Evolutionary conservation across 768 basidiomycete genomes (phyloP).

Genomic region (Suillus plorans): DNA sequence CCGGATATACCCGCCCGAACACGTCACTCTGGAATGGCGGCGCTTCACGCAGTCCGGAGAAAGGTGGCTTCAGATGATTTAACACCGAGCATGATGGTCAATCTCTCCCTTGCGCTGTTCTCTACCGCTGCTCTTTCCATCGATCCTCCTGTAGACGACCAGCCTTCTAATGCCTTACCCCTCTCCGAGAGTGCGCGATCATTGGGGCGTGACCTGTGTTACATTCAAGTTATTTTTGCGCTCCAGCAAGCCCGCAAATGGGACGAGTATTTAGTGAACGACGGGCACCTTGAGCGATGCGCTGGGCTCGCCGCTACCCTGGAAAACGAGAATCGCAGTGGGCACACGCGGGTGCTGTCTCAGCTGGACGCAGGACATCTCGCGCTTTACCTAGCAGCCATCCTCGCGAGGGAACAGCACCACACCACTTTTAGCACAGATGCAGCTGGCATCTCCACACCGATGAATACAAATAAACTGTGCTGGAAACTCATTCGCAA

Average conservation of each 20-base stretch:
- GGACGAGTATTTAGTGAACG: neutral
- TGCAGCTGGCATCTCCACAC: neutral
- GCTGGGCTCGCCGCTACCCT: neutral
- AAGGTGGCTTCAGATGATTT: neutral
- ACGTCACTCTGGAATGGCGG: neutral
- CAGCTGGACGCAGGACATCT: neutral
- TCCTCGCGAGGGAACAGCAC: neutral
- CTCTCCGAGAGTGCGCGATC: neutral
- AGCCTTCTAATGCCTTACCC: neutral
- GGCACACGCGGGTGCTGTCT: neutral
- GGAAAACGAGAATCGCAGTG: neutral
- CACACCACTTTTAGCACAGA: neutral
- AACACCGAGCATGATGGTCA: neutral
- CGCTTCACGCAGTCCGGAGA: neutral
- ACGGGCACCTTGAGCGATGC: neutral
- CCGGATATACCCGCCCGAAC: neutral
- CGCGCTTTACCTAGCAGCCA: neutral
- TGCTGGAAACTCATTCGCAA: neutral
- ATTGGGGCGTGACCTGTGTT: neutral
- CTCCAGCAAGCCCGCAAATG: neutral
- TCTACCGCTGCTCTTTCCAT: neutral
- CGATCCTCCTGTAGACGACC: neutral
- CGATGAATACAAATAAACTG: neutral
- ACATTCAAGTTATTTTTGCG: conserved; percentile 1
- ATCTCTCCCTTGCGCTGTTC: neutral